A percentile compares a stretch with the other conserved stretches of the same genome.
Evolutionary conservation across 768 basidiomycete genomes (phyloP).

Genomic region (Boletus rubropictus): DNA sequence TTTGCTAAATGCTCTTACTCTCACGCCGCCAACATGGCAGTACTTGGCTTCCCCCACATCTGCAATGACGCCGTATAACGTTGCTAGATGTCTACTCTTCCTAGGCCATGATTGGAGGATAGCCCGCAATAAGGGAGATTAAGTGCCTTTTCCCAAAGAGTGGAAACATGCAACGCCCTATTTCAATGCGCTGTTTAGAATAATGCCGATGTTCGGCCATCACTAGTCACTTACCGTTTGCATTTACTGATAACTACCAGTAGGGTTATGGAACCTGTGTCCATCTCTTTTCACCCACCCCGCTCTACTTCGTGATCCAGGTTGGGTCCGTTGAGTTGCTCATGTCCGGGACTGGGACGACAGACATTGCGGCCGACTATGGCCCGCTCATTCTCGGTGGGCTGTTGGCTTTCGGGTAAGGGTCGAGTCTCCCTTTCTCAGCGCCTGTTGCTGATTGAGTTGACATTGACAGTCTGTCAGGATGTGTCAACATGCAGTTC

Average conservation of each 20-base stretch:
- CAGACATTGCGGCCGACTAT: constrained; percentile 5
- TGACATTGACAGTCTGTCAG: constrained; percentile 16
- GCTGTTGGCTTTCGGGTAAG: constrained; percentile 19
- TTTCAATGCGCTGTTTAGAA: no score
- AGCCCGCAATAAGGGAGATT: no score
- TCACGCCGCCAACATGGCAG: no score
- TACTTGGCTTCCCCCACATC: no score
- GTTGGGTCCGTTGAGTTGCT: neutral
- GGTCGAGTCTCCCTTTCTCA: neutral
- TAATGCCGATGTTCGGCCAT: no score
- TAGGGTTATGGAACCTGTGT: neutral
- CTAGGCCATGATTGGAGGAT: no score
- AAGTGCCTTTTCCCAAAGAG: no score
- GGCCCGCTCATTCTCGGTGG: constrained; percentile 24
- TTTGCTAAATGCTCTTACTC: no score
- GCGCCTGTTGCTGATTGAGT: neutral
- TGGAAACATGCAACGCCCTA: no score
- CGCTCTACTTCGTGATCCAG: neutral
- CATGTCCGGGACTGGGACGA: neutral
- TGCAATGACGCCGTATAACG: no score
- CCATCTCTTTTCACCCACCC: neutral
- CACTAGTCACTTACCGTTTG: neutral
- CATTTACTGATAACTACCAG: constrained; percentile 3
- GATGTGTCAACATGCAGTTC: constrained; percentile 26
- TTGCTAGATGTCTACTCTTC: no score